phyloP scores from a whole-genome alignment of 2,329 filamentous ascomycete species.

The Cladosporium sp. region DNA sequence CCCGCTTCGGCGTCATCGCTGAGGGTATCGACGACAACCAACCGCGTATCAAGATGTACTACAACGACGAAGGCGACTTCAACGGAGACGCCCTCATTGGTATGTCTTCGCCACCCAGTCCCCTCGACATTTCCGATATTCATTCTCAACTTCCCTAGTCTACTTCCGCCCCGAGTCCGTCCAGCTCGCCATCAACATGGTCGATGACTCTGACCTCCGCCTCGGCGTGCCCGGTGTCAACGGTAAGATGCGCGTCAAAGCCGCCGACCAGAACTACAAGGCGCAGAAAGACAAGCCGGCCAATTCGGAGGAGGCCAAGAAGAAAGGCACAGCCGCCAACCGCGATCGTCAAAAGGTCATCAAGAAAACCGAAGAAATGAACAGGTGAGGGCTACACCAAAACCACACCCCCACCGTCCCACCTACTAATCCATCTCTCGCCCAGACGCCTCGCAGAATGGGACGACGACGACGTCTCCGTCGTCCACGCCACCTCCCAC shows the following conservation, averaged over 20 bases:
- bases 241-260: conserved; percentile 73
- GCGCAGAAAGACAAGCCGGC: conserved; percentile 62
- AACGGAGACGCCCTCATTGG: conserved; percentile 83
- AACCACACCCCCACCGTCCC: no score
- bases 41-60: conserved; percentile 90
- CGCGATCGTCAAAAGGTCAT: conserved; percentile 76
- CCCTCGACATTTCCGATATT: no score
- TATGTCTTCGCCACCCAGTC: conserved; percentile 16
- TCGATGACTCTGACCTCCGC: conserved; percentile 79
- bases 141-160: conserved; percentile 47
- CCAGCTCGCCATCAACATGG: conserved; percentile 71
- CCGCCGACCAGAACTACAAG: conserved; percentile 88
- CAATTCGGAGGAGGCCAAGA: conserved; percentile 31
- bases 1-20: conserved; percentile 84
- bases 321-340: conserved; percentile 35
- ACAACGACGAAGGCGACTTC: conserved; percentile 72
- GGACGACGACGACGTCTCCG: conserved; percentile 76
- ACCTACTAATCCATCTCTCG: conserved; percentile 6
- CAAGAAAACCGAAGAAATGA: conserved; percentile 82
- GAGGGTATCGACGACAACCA: conserved; percentile 87
- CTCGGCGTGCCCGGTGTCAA: conserved; percentile 48
- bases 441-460: conserved; percentile 83
- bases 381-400: conserved; percentile 43
- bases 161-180: conserved; percentile 97
- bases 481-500: conserved; percentile 50